Conservation (phyloP, 2,329 filamentous ascomycete species). For the Penicillium sp. region DNA sequence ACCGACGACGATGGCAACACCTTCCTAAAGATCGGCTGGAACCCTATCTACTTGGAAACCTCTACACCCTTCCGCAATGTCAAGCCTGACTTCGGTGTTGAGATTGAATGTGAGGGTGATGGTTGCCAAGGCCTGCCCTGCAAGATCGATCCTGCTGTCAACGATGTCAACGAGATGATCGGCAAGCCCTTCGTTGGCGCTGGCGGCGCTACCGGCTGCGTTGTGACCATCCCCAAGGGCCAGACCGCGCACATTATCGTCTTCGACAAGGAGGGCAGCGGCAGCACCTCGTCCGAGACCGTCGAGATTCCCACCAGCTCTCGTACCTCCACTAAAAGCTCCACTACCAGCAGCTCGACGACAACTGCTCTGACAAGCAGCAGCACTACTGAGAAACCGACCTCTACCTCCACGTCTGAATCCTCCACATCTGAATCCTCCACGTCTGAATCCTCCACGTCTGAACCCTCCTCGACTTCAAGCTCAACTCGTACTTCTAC, state of each 20-base stretch:
- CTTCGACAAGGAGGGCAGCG: conserved; percentile 38
- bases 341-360: conserved; percentile 13
- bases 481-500: not conserved
- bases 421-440: too few species aligned
- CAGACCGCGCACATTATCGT: conserved; percentile 66
- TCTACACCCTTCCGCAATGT: conserved; percentile 53
- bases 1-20: conserved; percentile 63
- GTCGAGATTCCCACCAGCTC: conserved; percentile 14
- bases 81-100: conserved; percentile 65
- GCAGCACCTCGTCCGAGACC: conserved; percentile 12
- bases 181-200: conserved; percentile 61
- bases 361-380: conserved; percentile 14
- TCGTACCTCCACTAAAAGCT: conserved; percentile 7
- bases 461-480: conserved; percentile 15
- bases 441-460: conserved; percentile 20
- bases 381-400: conserved; percentile 7
- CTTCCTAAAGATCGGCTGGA: conserved; percentile 73
- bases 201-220: conserved; percentile 69
- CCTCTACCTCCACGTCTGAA: conserved; percentile 13
- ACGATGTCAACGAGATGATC: conserved; percentile 57
- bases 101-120: conserved; percentile 65
- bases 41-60: conserved; percentile 66
- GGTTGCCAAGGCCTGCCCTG: conserved; percentile 73
- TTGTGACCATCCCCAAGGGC: conserved; percentile 70
- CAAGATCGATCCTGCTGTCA: conserved; percentile 61